Conservation (phyloP, 257 asterid genomes). For the Jasminum sambac region DNA sequence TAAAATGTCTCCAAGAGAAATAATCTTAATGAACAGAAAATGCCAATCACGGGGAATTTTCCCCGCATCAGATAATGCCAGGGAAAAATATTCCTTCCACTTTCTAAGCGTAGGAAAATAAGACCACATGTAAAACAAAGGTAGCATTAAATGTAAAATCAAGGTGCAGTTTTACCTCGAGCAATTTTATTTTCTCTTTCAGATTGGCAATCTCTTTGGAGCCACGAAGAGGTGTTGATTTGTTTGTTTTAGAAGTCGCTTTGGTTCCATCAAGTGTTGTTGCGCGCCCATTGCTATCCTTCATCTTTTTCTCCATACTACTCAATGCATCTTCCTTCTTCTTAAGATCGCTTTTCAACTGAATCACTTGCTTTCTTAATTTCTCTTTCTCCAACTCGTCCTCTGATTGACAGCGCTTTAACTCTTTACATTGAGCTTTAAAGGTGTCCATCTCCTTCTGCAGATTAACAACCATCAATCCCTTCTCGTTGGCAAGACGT, state of each 20-base stretch:
- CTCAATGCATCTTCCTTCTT: conserved; percentile 60
- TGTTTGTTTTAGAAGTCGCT: conserved; percentile 36
- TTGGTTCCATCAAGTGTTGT: conserved; percentile 35
- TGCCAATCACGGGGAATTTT: background rate
- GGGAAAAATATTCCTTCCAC: background rate
- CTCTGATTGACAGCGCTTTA: conserved; percentile 38
- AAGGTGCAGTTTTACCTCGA: conserved; percentile 61
- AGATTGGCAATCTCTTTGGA: conserved; percentile 59
- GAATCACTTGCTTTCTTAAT: conserved; percentile 52
- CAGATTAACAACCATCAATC: conserved; percentile 37
- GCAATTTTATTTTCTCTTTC: conserved; percentile 71
- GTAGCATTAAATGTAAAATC: background rate
- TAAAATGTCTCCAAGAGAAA: background rate
- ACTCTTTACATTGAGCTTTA: conserved; percentile 42
- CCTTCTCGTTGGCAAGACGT: conserved; percentile 57
- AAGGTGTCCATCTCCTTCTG: conserved; percentile 50
- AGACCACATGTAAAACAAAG: background rate
- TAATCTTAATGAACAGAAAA: background rate
- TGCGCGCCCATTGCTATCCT: conserved; percentile 35
- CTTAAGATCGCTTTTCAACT: conserved; percentile 53
- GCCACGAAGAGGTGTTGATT: conserved; percentile 30
- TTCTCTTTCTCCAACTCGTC: conserved; percentile 64
- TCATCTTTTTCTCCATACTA: conserved; percentile 65
- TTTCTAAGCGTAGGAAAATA: background rate
- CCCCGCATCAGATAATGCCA: background rate